Evolutionary conservation across 768 basidiomycete genomes (phyloP).

Genomic region (Coprinellus aureogranulatus): DNA sequence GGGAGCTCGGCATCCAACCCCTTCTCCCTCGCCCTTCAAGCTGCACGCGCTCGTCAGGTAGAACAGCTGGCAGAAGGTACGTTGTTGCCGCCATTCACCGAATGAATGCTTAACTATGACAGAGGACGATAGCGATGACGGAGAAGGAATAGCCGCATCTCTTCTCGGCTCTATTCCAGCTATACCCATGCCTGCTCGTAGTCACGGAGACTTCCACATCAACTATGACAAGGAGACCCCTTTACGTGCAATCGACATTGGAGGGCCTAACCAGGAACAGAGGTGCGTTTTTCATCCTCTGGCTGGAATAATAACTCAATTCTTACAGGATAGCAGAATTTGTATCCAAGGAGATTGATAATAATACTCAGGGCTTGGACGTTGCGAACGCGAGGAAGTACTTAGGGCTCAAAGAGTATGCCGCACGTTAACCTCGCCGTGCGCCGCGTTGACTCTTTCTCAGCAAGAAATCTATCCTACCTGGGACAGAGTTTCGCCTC

Average conservation of each 20-base stretch:
- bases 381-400: slow-evolving; percentile 52
- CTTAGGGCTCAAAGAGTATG: slow-evolving; percentile 52
- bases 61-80: neutral
- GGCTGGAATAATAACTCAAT: neutral
- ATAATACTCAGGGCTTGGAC: slow-evolving; percentile 49
- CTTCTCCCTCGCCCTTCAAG: neutral
- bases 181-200: neutral
- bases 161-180: neutral
- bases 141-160: too few species aligned
- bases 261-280: slow-evolving; percentile 56
- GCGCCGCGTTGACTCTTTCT: neutral
- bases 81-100: neutral
- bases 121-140: neutral
- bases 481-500: slow-evolving; percentile 67
- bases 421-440: slow-evolving; percentile 7
- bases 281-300: slow-evolving; percentile 30
- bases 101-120: neutral
- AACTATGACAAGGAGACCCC: slow-evolving; percentile 52
- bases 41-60: neutral
- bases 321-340: slow-evolving; percentile 56
- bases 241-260: slow-evolving; percentile 50
- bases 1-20: neutral
- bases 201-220: slow-evolving; percentile 38
- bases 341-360: slow-evolving; percentile 58
- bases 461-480: slow-evolving; percentile 55